Percentiles rank a stretch among this genome's conserved stretches.
These are phyloP conservation scores for Aspergillus indologenus DNA, from an alignment of 495 filamentous ascomycete genomes.

Conservation along the genomic window DNA sequence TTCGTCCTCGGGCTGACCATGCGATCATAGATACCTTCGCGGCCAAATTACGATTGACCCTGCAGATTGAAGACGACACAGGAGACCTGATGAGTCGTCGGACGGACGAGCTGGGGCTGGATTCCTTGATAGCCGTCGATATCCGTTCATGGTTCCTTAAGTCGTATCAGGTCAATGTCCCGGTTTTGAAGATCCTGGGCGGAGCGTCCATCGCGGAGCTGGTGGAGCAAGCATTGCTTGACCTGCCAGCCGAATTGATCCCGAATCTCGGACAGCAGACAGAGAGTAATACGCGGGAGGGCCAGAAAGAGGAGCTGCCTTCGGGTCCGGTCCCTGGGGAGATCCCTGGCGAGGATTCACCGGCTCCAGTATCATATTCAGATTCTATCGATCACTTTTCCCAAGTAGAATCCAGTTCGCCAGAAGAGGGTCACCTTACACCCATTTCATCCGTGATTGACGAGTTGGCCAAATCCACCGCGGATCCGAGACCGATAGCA, in stretches of 20 bases:
- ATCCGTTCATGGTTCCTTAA: constrained; percentile 38
- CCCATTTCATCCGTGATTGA: too few relatives aligned
- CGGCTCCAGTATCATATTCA: too few relatives aligned
- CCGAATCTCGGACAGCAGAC: not conserved
- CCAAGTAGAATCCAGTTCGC: too few relatives aligned
- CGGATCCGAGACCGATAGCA: too few relatives aligned
- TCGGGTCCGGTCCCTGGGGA: not conserved
- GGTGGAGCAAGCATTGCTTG: not conserved
- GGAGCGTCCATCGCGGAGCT: constrained; percentile 4
- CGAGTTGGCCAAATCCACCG: too few relatives aligned
- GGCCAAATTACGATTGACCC: not conserved
- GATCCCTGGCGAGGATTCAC: too few relatives aligned
- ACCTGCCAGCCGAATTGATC: not conserved
- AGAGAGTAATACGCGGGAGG: not conserved
- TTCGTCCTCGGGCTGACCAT: too few relatives aligned
- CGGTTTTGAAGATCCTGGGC: constrained; percentile 41
- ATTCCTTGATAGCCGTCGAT: constrained; percentile 35
- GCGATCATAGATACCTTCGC: too few relatives aligned
- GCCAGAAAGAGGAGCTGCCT: not conserved
- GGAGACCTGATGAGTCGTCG: constrained; percentile 1
- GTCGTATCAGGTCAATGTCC: constrained; percentile 38
- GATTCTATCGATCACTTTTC: too few relatives aligned
- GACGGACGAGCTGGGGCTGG: constrained; percentile 34
- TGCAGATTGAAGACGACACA: not conserved
- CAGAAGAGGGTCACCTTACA: too few relatives aligned